Conservation (phyloP, 2,329 filamentous ascomycete genomes). For the Diaporthe amygdali region DNA sequence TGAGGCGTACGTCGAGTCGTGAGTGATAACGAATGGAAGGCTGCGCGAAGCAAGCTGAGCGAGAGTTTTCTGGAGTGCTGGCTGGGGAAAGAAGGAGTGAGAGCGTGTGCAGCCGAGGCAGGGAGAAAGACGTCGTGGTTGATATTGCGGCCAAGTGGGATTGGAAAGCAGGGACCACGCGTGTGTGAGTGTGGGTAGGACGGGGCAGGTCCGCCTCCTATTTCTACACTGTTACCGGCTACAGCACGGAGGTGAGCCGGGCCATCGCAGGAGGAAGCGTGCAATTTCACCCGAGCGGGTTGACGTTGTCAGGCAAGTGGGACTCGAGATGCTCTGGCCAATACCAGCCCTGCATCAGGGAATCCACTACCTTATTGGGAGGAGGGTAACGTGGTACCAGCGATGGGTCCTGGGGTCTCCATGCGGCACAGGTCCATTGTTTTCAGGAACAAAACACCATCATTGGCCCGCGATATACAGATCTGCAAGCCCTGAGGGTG, state of each 20-base stretch:
- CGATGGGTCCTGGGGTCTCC: background rate
- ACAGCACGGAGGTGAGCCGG: constrained; percentile 1
- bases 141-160: background rate
- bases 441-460: background rate
- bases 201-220: constrained; percentile 10
- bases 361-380: constrained; percentile 2
- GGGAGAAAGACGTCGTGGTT: background rate
- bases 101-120: constrained; percentile 1
- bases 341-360: background rate
- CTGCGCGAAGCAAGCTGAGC: constrained; percentile 25
- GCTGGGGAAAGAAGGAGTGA: background rate
- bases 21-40: constrained; percentile 20
- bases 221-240: constrained; percentile 4
- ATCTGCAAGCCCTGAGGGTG: constrained; percentile 6
- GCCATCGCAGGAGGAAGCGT: constrained; percentile 9
- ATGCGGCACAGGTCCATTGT: background rate
- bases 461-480: constrained; percentile 5
- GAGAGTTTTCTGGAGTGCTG: constrained; percentile 2
- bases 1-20: background rate
- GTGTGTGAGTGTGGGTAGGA: background rate
- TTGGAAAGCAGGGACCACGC: background rate
- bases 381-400: background rate
- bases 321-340: constrained; percentile 1
- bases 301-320: constrained; percentile 24
- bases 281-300: constrained; percentile 23